Evolutionary conservation across 2,329 filamentous ascomycete genomes (phyloP).

Genomic region (Leptographium radiaticola): DNA sequence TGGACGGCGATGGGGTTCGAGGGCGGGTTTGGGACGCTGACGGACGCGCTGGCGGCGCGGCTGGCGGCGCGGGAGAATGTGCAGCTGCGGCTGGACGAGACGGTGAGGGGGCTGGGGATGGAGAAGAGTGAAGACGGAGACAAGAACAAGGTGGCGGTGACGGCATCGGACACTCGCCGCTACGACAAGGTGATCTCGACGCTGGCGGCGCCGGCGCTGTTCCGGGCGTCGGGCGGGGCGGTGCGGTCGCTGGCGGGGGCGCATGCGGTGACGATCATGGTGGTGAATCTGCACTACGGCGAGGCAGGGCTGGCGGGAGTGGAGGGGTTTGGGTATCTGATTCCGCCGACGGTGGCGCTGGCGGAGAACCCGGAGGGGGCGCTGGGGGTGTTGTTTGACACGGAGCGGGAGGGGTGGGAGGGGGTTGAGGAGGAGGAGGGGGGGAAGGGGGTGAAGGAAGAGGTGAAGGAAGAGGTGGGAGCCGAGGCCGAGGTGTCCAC

Average conservation of each 20-base stretch:
- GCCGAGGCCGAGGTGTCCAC: slow-evolving; percentile 15
- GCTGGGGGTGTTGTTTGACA: slow-evolving; percentile 88
- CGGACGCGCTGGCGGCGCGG: slow-evolving; percentile 35
- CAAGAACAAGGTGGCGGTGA: slow-evolving; percentile 3
- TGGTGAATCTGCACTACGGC: slow-evolving; percentile 79
- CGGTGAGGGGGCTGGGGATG: slow-evolving; percentile 31
- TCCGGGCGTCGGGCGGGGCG: slow-evolving; percentile 21
- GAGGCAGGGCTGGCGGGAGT: slow-evolving; percentile 46
- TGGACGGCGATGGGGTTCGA: slow-evolving; percentile 34
- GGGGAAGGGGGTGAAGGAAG: too few relatives aligned
- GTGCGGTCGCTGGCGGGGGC: slow-evolving; percentile 39
- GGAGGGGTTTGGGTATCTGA: slow-evolving; percentile 81
- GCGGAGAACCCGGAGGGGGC: slow-evolving; percentile 20
- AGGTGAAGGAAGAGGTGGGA: too few relatives aligned
- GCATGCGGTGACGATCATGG: slow-evolving; percentile 70
- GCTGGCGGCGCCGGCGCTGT: slow-evolving; percentile 32
- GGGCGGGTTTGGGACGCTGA: slow-evolving; percentile 50
- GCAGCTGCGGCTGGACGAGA: slow-evolving; percentile 35
- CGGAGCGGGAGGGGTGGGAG: slow-evolving; percentile 34
- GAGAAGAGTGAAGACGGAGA: neutral
- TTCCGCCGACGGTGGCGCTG: slow-evolving; percentile 48
- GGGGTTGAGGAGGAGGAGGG: neutral
- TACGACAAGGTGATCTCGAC: slow-evolving; percentile 54
- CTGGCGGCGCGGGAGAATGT: slow-evolving; percentile 45
- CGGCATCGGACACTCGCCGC: slow-evolving; percentile 5